A percentile compares a stretch with the other conserved stretches of the same genome.
These are phyloP conservation scores for Corylus heterophylla DNA, from an alignment of 306 rosid species.

Conservation along the genomic window DNA sequence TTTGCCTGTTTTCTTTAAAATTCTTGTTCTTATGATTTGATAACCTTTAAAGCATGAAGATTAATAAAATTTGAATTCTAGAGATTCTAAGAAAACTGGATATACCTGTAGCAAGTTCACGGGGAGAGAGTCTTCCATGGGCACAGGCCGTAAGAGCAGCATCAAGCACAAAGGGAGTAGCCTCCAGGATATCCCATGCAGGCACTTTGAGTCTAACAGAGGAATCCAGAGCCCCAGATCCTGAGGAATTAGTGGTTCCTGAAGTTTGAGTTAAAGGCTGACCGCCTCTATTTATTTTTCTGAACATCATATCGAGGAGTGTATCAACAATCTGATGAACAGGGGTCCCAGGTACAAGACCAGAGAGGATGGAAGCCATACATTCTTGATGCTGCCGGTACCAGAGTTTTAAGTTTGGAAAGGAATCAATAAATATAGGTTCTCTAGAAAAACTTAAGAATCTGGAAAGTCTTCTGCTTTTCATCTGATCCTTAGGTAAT, in stretches of 20 bases:
- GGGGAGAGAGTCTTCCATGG: conserved; percentile 79
- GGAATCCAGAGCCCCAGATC: conserved; percentile 61
- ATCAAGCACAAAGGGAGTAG: conserved; percentile 89
- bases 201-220: conserved; percentile 73
- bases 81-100: conserved; percentile 19
- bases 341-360: conserved; percentile 67
- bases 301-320: conserved; percentile 68
- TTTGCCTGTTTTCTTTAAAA: neutral
- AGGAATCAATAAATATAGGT: conserved; percentile 66
- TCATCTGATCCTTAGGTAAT: conserved; percentile 53
- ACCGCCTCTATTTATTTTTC: conserved; percentile 57
- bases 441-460: conserved; percentile 41
- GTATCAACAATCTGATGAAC: conserved; percentile 78
- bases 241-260: conserved; percentile 64
- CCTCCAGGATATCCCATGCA: conserved; percentile 95
- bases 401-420: conserved; percentile 83
- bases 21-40: neutral
- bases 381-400: conserved; percentile 83
- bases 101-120: conserved; percentile 88
- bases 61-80: neutral
- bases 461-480: conserved; percentile 57
- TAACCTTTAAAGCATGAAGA: neutral
- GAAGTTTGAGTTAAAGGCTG: conserved; percentile 62
- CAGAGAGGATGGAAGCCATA: conserved; percentile 71
- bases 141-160: conserved; percentile 93